Evolutionary conservation across 371 early-diverging fungal species (phyloP), one percentile per base, ranked within the genome.

Genomic region (Capniomyces stellatus): DNA sequence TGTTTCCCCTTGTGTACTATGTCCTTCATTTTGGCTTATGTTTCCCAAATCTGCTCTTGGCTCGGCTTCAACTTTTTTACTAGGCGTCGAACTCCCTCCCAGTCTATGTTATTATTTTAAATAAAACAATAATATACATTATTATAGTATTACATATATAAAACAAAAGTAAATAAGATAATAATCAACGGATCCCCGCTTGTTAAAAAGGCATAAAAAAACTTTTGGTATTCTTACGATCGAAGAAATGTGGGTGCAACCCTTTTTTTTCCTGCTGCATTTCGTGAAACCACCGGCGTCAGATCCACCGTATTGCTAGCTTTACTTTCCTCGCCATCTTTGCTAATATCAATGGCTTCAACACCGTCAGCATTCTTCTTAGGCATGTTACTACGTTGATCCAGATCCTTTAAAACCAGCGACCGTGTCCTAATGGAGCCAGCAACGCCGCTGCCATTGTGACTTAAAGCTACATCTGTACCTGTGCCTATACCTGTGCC

Each of bases 201-300:
- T n/a, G n/a, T n/a, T n/a, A n/a, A n/a, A n/a, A n/a, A n/a, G n/a
- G n/a, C n/a, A n/a, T n/a, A n/a, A n/a, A n/a, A n/a, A n/a, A n/a
- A n/a, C n/a, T n/a, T n/a, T n/a, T n/a, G n/a, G n/a, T n/a, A n/a
- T 29, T 56, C 64, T 21, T 61, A 55, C 8, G 66, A 57, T 28
- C 66, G 54, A 0, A 66, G 54, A 58, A 66, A 66, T 57, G 62
- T 18, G 1, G 66, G 66, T 0, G 65, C 56, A 4, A 66, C 66
- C 19, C 66, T 61, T 28, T 61, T 65, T 30, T 56, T 58, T 23
- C 66, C 66, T 43, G 43, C 42, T 40, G 52, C 51, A 12, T 61
- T 66, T 48, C 61, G 48, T 29, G 59, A 57, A 0, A 66, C 61
- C 15, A 52, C 55, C 0, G 62, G 66, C 51, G 55, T 43, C 1